These are phyloP conservation scores for Raffaelea albimanens DNA, from an alignment of 2,329 filamentous ascomycete species.

Conservation along the genomic window DNA sequence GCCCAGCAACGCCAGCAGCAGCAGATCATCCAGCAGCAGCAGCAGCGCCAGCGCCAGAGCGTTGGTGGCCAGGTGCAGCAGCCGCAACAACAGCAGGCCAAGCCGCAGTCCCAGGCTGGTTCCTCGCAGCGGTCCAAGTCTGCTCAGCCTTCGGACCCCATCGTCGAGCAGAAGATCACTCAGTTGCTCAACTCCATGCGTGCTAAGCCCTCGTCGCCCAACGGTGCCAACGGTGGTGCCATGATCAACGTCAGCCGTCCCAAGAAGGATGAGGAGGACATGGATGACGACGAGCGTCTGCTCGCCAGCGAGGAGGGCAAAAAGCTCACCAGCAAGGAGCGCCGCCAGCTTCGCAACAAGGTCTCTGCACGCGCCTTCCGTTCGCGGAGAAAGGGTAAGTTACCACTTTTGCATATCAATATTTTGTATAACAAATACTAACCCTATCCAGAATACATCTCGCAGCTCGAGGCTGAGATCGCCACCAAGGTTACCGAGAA, in stretches of 20 bases:
- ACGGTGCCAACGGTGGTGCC: constrained; percentile 38
- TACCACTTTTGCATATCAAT: constrained; percentile 1
- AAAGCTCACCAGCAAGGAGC: constrained; percentile 97
- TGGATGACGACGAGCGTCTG: constrained; percentile 94
- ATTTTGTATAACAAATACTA: constrained; percentile 27
- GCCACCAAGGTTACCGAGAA: constrained; percentile 75
- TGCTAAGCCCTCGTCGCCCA: constrained; percentile 51
- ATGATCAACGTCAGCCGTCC: constrained; percentile 57
- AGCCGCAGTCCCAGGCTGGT: constrained; percentile 27
- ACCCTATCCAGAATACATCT: constrained; percentile 76
- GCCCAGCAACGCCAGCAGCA: constrained; percentile 60
- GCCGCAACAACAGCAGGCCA: constrained; percentile 33
- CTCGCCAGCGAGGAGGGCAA: constrained; percentile 97
- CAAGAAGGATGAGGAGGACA: constrained; percentile 94
- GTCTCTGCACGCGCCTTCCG: constrained; percentile 96
- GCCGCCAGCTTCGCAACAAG: constrained; percentile 95
- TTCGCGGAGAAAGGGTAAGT: constrained; percentile 91
- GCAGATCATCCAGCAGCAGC: constrained; percentile 48
- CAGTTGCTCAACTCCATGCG: constrained; percentile 90
- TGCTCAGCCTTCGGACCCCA: constrained; percentile 50
- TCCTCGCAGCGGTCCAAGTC: constrained; percentile 39
- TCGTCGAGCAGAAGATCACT: constrained; percentile 87
- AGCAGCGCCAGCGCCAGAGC: constrained; percentile 21
- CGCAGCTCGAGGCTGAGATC: constrained; percentile 85
- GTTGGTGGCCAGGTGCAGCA: constrained; percentile 12